Conservation (phyloP, 1,284 basidiomycete species). For the Exobasidium cylindrosporum region DNA sequence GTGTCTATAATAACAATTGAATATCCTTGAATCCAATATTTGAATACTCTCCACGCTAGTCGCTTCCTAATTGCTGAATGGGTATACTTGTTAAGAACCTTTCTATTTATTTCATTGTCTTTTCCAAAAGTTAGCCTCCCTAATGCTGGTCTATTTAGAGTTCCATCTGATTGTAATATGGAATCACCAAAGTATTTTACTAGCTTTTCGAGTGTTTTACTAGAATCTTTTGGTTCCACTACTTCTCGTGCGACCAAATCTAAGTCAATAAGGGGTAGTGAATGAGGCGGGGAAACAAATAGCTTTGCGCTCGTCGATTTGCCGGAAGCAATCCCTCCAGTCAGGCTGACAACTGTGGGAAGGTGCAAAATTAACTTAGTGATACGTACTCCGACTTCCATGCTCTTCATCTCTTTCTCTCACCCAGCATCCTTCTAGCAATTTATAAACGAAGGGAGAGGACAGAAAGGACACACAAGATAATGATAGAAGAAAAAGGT, state of each 20-base stretch:
- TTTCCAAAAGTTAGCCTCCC: constrained; percentile 74
- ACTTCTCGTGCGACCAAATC: constrained; percentile 85
- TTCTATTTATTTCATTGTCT: constrained; percentile 63
- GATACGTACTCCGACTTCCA: neutral
- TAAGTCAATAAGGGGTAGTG: constrained; percentile 82
- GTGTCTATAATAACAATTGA: constrained; percentile 83
- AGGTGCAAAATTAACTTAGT: neutral
- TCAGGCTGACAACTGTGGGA: constrained; percentile 81
- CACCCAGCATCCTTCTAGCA: neutral
- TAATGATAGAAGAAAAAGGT: too few relatives aligned
- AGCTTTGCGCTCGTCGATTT: constrained; percentile 86
- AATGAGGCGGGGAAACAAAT: constrained; percentile 62
- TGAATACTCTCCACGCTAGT: constrained; percentile 70
- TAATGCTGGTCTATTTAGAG: constrained; percentile 76
- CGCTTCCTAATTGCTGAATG: constrained; percentile 80
- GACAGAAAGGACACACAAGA: too few relatives aligned
- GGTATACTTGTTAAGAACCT: constrained; percentile 76
- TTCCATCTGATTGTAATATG: constrained; percentile 67
- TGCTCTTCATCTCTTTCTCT: neutral
- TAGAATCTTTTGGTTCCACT: constrained; percentile 75
- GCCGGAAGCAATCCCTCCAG: constrained; percentile 86
- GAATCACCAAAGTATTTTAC: constrained; percentile 69
- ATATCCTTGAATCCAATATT: constrained; percentile 74
- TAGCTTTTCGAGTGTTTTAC: constrained; percentile 66
- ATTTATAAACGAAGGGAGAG: too few relatives aligned